Evolutionary conservation across 2,329 filamentous ascomycete genomes (phyloP).

Genomic region (Trichoderma pleuroti): DNA sequence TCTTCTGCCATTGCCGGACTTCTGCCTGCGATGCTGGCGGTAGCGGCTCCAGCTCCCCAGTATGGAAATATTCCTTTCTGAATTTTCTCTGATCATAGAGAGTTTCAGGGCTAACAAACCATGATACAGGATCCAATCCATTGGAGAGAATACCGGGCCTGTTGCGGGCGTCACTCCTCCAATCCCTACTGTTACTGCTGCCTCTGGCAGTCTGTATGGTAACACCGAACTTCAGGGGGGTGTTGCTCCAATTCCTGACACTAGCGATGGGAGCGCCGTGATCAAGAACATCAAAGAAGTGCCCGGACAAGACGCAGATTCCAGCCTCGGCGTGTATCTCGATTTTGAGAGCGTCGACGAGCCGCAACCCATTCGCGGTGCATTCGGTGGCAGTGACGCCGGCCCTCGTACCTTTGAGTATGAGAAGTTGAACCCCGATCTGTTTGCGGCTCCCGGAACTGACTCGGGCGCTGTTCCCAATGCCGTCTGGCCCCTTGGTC

Average conservation of each 20-base stretch:
- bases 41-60: constrained; percentile 16
- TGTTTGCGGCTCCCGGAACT: constrained; percentile 51
- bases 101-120: background rate
- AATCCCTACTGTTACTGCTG: constrained; percentile 36
- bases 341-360: constrained; percentile 50
- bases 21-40: constrained; percentile 14
- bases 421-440: constrained; percentile 53
- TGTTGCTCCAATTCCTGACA: constrained; percentile 36
- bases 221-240: constrained; percentile 39
- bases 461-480: constrained; percentile 47
- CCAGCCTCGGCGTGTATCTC: constrained; percentile 49
- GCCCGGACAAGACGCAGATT: constrained; percentile 48
- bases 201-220: constrained; percentile 41
- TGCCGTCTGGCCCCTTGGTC: constrained; percentile 52
- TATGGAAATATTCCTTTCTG: background rate
- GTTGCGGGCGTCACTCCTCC: constrained; percentile 41
- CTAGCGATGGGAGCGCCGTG: constrained; percentile 37
- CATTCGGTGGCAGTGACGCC: constrained; percentile 47
- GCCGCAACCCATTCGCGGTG: constrained; percentile 55
- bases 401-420: constrained; percentile 50
- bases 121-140: constrained; percentile 34
- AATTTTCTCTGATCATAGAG: background rate
- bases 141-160: constrained; percentile 41
- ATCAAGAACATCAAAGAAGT: constrained; percentile 41
- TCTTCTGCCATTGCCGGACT: constrained; percentile 3